A percentile compares a stretch with the other conserved stretches of the same genome.
Conservation (phyloP, 2,329 filamentous ascomycete genomes). For the Celoporthe dispersa region DNA sequence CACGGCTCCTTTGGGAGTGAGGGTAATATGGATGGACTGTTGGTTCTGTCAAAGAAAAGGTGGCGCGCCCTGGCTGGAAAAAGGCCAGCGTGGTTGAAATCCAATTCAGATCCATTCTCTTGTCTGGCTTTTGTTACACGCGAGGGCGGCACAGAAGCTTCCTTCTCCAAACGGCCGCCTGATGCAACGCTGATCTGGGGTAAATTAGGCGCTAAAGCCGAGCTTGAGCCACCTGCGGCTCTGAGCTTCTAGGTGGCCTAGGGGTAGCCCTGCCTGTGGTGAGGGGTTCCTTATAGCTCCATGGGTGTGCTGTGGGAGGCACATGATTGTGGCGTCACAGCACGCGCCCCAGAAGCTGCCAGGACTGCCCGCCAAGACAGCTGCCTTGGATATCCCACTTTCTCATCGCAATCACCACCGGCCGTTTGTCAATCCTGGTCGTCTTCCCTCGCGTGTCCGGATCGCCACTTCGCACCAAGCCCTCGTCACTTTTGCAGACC, state of each 20-base stretch:
- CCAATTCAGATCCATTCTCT: constrained; percentile 1
- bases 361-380: constrained; percentile 1
- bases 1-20: constrained; percentile 6
- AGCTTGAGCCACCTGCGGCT: constrained; percentile 8
- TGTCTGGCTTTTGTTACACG: constrained; percentile 1
- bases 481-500: background rate
- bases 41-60: background rate
- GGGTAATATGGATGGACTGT: background rate
- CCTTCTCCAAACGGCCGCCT: background rate
- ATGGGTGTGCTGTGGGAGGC: background rate
- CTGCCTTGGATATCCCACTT: background rate
- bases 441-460: background rate
- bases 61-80: constrained; percentile 38
- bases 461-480: background rate
- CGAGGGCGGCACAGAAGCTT: constrained; percentile 9
- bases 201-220: background rate
- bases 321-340: constrained; percentile 4
- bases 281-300: background rate
- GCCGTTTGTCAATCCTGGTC: background rate
- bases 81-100: constrained; percentile 50
- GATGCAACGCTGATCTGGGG: constrained; percentile 6
- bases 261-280: background rate
- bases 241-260: background rate
- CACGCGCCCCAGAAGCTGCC: background rate
- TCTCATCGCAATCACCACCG: background rate